Conservation (phyloP, 441 rosid species). For the Adansonia grandidieri region DNA sequence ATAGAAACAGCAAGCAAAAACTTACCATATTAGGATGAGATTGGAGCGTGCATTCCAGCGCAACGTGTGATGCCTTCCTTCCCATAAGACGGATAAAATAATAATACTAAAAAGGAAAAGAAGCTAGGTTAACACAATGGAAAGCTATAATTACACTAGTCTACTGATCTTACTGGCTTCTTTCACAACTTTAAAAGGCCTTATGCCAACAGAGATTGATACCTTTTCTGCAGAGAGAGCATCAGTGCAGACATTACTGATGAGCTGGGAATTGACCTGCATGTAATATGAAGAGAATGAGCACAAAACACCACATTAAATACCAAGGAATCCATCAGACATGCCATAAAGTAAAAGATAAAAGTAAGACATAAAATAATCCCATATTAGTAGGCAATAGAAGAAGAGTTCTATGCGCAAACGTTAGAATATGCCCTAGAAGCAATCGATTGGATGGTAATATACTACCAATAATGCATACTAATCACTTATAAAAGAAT, state of each 20-base stretch:
- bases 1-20: conserved; percentile 19
- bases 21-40: conserved; percentile 98
- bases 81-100: conserved; percentile 99
- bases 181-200: background rate
- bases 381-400: background rate
- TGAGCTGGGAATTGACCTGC: conserved; percentile 97
- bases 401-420: background rate
- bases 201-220: background rate
- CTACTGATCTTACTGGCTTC: conserved; percentile 13
- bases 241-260: conserved; percentile 97
- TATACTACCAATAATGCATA: no score
- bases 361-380: background rate
- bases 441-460: no score
- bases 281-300: conserved; percentile 25
- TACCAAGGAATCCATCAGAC: no score
- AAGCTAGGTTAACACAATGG: conserved; percentile 7
- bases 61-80: conserved; percentile 93
- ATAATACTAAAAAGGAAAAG: conserved; percentile 65
- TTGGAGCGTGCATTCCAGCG: conserved; percentile 97
- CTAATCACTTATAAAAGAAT: no score
- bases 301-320: background rate
- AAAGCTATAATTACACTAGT: conserved; percentile 5
- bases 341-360: background rate
- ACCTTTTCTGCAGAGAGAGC: conserved; percentile 99
- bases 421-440: no score